Evolutionary conservation across 176 grass and related monocot genomes (phyloP), one percentile per base, ranked within the genome.

Genomic region (Canna indica): DNA sequence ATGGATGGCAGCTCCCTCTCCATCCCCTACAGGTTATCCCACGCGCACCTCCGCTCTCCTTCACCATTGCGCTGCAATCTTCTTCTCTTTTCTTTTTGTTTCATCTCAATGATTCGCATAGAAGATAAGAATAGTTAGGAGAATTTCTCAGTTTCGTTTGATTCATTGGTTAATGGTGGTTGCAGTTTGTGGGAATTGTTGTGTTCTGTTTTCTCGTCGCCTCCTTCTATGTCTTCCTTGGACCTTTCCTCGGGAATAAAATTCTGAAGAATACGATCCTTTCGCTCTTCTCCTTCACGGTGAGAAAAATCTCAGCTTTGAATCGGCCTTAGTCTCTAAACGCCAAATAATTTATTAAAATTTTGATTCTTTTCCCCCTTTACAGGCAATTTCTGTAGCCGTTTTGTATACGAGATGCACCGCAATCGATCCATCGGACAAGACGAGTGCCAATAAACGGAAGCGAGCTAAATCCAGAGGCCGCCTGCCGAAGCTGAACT

Each of bases 1-100:
- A 99, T 64, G 89, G 94, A 16, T 99, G 94, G 89, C 84, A 99
- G 74, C 84, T 83, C 3, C 94, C 94, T 15, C 89, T 93, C 56
- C 94, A 99, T 79, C 89, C 83, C 5, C 86, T 99, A 59, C 89
- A 97, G 93, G 93, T 91, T n/a, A 59, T 30, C 30, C 65, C 22
- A 22, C 7, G 5, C 25, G 3, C 13, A 14, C 28, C 28, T 3
- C 24, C 6, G 0, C 30, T 27, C 31, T 18, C n/a, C 0, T 14
- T 54, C 46, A 0, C 18, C 26, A 3, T 59, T n/a, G n/a, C n/a
- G n/a, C 32, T 14, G 16, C 44, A 20, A 31, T 67, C 63, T 53
- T 25, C 54, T 20, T n/a, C 7, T 65, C 66, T 44, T 57, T 41
- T 59, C 33, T 5, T 28, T 20, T 17, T 17, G 20, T 10, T 31